Conservation (phyloP, 169 alveolate species). For the Cytauxzoon felis region DNA sequence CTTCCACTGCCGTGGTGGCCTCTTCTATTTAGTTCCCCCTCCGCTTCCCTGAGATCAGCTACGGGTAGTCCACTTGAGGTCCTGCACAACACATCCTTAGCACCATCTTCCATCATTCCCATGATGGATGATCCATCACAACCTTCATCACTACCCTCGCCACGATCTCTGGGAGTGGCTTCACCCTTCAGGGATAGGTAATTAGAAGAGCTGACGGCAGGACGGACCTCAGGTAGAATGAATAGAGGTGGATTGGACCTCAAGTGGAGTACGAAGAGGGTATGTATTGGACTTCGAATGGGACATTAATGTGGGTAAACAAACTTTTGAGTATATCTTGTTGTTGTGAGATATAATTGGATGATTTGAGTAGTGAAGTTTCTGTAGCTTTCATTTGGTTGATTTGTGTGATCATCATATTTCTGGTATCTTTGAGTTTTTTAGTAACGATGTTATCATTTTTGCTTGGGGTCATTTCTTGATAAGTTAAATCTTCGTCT, state of each 20-base stretch:
- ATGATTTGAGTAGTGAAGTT: constrained; percentile 47
- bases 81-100: no score
- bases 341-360: constrained; percentile 46
- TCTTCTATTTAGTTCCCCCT: no score
- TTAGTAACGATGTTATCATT: not conserved
- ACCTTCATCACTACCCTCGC: not conserved
- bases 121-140: no score
- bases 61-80: no score
- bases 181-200: not conserved
- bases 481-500: no score
- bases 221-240: not conserved
- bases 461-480: no score
- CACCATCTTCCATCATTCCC: no score
- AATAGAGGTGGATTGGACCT: not conserved
- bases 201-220: not conserved
- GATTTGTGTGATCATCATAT: constrained; percentile 57
- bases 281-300: not conserved
- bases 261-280: not conserved
- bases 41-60: no score
- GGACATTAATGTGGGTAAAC: not conserved
- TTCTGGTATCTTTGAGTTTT: constrained; percentile 55
- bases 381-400: constrained; percentile 63
- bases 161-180: not conserved
- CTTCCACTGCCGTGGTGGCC: no score
- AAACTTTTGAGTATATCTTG: constrained; percentile 24